Percentiles rank a stretch among this genome's conserved stretches.
Conservation (phyloP, 140 eudicot genomes). For the Bidens hawaiensis region DNA sequence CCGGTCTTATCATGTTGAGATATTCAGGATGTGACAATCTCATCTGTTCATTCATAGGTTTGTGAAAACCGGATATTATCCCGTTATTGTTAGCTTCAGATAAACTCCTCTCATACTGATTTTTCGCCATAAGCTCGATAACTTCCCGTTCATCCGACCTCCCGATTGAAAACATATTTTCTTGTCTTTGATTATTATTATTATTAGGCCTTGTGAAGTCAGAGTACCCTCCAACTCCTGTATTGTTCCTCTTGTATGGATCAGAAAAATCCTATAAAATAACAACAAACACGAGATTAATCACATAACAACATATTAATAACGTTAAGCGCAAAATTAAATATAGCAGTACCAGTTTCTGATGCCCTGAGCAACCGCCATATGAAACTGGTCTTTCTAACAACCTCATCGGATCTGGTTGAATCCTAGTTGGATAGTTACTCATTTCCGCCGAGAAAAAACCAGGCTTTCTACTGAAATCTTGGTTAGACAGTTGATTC, state of each 20-base stretch:
- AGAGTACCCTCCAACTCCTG: conserved; percentile 30
- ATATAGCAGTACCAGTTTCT: conserved; percentile 32
- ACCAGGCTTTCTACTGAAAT: conserved; percentile 27
- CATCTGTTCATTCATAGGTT: conserved; percentile 24
- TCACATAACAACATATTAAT: too few species aligned
- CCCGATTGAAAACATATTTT: conserved; percentile 24
- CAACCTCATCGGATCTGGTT: conserved; percentile 6
- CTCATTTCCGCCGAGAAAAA: conserved; percentile 33
- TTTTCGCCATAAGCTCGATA: conserved; percentile 70
- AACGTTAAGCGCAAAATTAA: too few species aligned
- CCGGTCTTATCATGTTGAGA: conserved; percentile 16
- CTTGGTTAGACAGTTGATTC: conserved; percentile 18
- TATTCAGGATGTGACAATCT: conserved; percentile 23
- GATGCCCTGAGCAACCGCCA: conserved; percentile 30
- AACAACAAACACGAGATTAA: conserved; percentile 1
- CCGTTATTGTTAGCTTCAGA: conserved; percentile 23
- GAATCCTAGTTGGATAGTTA: conserved; percentile 3
- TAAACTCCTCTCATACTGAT: conserved; percentile 56
- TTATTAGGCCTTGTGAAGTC: conserved; percentile 21
- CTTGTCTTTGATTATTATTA: conserved; percentile 42
- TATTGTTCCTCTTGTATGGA: conserved; percentile 26
- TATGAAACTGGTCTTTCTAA: conserved; percentile 20
- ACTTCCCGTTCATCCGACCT: conserved; percentile 66
- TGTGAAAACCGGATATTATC: conserved; percentile 18
- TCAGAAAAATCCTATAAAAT: conserved; percentile 43